These are phyloP conservation scores for Dryadomyces quercus-mongolicae DNA, from an alignment of 2,329 filamentous ascomycete species.

Conservation along the genomic window DNA sequence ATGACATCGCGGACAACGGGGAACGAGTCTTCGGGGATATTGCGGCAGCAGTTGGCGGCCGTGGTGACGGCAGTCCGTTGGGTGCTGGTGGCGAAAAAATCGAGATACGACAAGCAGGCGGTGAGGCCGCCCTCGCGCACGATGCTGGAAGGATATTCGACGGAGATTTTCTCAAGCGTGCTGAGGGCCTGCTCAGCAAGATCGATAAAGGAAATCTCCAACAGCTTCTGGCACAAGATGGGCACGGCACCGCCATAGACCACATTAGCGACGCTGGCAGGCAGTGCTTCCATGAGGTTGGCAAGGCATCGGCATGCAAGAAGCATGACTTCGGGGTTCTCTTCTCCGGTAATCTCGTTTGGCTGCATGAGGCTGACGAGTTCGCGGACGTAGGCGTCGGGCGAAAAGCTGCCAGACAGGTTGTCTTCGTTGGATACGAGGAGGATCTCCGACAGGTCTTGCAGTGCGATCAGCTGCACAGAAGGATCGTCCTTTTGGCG, in stretches of 20 bases:
- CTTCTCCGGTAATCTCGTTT: conserved; percentile 67
- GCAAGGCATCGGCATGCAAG: conserved; percentile 90
- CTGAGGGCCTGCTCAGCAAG: conserved; percentile 93
- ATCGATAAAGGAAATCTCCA: conserved; percentile 96
- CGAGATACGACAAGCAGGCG: conserved; percentile 89
- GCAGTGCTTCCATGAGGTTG: conserved; percentile 94
- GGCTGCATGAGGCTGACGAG: conserved; percentile 85
- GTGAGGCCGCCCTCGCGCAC: conserved; percentile 91
- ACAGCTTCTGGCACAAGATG: conserved; percentile 82
- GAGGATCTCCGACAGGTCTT: conserved; percentile 86
- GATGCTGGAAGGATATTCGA: conserved; percentile 89
- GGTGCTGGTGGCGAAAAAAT: conserved; percentile 96
- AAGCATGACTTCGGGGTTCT: conserved; percentile 95
- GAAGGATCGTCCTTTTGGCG: conserved; percentile 77
- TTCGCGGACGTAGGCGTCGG: conserved; percentile 92
- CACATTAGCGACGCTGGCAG: conserved; percentile 84
- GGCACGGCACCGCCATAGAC: conserved; percentile 96
- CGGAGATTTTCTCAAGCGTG: conserved; percentile 93
- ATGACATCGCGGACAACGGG: conserved; percentile 87
- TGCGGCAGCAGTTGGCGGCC: conserved; percentile 94
- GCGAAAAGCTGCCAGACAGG: conserved; percentile 84
- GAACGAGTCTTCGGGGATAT: conserved; percentile 90
- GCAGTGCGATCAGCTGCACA: conserved; percentile 79
- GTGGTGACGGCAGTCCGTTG: conserved; percentile 95
- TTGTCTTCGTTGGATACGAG: conserved; percentile 96